Conservation (phyloP, 108 stramenopile genomes). For the Skeletonema tropicum region DNA sequence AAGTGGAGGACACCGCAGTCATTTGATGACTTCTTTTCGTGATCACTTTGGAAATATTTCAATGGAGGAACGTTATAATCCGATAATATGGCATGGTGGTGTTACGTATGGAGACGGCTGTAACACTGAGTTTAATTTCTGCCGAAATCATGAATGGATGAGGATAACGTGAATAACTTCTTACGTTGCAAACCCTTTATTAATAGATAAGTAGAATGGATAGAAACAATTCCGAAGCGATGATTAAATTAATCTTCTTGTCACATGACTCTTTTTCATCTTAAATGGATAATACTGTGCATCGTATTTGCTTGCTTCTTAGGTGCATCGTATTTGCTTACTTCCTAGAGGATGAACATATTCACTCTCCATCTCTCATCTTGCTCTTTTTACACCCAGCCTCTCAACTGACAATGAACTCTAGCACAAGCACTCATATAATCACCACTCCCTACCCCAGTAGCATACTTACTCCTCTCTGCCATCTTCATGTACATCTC, state of each 20-base stretch:
- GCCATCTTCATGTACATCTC: constrained; percentile 67
- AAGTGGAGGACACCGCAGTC: background rate
- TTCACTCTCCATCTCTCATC: background rate
- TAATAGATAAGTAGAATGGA: too few relatives aligned
- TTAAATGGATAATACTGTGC: too few relatives aligned
- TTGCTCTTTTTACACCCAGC: constrained; percentile 39
- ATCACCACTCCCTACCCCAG: constrained; percentile 55
- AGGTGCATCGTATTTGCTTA: too few relatives aligned
- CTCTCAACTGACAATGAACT: constrained; percentile 60
- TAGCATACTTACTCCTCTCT: constrained; percentile 59
- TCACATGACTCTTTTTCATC: too few relatives aligned
- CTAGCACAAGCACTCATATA: constrained; percentile 78
- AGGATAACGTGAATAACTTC: background rate
- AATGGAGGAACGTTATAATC: background rate
- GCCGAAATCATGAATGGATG: constrained; percentile 1
- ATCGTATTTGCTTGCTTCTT: too few relatives aligned
- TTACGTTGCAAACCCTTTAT: too few relatives aligned
- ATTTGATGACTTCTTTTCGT: background rate
- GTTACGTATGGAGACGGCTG: background rate
- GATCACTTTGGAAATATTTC: background rate
- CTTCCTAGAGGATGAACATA: too few relatives aligned
- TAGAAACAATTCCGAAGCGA: too few relatives aligned
- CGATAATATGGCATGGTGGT: background rate
- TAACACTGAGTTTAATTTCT: background rate
- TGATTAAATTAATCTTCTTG: too few relatives aligned